These are phyloP conservation scores for Gossypium rotundifolium DNA, from an alignment of 345 rosid species.

Conservation along the genomic window DNA sequence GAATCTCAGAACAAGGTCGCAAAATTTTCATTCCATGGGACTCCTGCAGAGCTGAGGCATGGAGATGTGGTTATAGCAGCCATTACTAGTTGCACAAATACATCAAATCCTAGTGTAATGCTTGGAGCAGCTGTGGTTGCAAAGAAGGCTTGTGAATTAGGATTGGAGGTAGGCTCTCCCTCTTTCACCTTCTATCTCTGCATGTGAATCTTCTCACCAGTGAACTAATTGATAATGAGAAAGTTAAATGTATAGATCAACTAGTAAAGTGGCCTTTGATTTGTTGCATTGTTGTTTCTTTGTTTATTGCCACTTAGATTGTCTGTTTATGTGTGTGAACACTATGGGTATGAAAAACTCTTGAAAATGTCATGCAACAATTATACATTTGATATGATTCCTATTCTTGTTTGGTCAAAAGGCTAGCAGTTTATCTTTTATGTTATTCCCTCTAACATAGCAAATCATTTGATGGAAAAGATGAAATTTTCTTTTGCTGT, in stretches of 20 bases:
- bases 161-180: conserved; percentile 57
- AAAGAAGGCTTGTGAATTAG: conserved; percentile 82
- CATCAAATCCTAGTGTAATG: conserved; percentile 95
- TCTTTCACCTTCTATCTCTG: conserved; percentile 9
- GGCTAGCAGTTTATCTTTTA: not conserved
- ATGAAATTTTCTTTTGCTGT: not conserved
- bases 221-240: not conserved
- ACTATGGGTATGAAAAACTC: not conserved
- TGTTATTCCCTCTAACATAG: not conserved
- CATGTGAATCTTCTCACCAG: not conserved
- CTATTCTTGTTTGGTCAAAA: not conserved
- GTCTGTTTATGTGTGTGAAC: not conserved
- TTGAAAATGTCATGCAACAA: not conserved
- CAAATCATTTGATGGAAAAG: not conserved
- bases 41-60: conserved; percentile 64
- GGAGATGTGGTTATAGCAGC: conserved; percentile 95
- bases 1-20: conserved; percentile 69
- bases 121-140: conserved; percentile 97
- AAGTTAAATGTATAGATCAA: not conserved
- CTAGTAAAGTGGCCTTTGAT: not conserved
- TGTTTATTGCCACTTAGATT: not conserved
- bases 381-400: not conserved
- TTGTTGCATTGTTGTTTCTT: not conserved
- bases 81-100: conserved; percentile 95
- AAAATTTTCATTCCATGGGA: conserved; percentile 59